phyloP scores from a whole-genome alignment of 805 yeast genomes.

The Ogataea pilisensis region DNA sequence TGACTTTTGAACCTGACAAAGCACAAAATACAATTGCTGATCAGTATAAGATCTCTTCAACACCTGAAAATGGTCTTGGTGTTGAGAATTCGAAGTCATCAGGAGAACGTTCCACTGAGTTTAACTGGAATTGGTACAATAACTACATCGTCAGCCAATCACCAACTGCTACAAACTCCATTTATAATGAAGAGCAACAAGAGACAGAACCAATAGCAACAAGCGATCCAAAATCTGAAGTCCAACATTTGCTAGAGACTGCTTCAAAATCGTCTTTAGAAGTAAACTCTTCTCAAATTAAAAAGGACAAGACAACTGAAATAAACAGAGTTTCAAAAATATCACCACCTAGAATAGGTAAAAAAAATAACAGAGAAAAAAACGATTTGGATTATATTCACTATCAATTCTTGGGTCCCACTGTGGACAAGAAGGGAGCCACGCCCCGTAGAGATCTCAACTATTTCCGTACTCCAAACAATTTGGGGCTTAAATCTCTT shows the following conservation, averaged over 20 bases:
- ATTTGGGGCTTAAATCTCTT: conserved; percentile 13
- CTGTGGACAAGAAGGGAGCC: neutral
- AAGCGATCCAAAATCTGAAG: too few species aligned
- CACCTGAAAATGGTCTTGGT: too few species aligned
- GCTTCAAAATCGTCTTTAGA: too few species aligned
- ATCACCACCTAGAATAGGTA: neutral
- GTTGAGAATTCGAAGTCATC: neutral
- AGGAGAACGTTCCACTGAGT: neutral
- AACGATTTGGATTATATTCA: neutral
- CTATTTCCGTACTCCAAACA: conserved; percentile 13
- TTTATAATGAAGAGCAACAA: too few species aligned
- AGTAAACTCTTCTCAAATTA: too few species aligned
- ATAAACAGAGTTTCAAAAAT: too few species aligned
- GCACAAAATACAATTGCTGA: too few species aligned
- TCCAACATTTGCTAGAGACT: too few species aligned
- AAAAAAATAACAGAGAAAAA: neutral
- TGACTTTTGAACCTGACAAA: too few species aligned
- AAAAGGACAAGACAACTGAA: too few species aligned
- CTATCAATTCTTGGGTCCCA: neutral
- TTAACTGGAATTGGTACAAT: neutral
- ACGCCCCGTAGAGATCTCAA: conserved; percentile 15
- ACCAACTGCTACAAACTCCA: neutral
- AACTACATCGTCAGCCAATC: neutral
- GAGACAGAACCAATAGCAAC: too few species aligned
- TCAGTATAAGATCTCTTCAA: too few species aligned